Conservation (phyloP, 2,329 filamentous ascomycete species). For the Cryphonectria carpinicola region DNA sequence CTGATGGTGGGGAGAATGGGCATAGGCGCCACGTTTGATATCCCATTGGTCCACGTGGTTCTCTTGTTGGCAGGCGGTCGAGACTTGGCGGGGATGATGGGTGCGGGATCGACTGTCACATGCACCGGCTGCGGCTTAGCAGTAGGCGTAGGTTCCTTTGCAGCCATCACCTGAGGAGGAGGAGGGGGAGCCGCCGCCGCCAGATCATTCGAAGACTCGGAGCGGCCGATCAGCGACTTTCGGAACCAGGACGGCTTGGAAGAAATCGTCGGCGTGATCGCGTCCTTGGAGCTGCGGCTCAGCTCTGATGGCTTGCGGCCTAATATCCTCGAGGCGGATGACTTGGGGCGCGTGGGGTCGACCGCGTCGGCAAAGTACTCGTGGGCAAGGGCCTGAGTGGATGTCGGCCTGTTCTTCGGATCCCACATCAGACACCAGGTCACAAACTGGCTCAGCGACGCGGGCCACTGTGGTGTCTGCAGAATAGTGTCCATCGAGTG, state of each 20-base stretch:
- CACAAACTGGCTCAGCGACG: constrained; percentile 86
- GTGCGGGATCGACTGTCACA: constrained; percentile 47
- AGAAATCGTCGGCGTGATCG: constrained; percentile 60
- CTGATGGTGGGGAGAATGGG: constrained; percentile 93
- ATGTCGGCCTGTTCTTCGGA: constrained; percentile 87
- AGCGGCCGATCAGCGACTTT: constrained; percentile 85
- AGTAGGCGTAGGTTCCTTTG: constrained; percentile 49
- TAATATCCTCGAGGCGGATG: constrained; percentile 79
- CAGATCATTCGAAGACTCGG: constrained; percentile 64
- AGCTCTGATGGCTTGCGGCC: constrained; percentile 90
- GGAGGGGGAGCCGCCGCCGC: constrained; percentile 46
- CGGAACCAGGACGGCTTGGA: constrained; percentile 97
- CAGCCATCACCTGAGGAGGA: constrained; percentile 39
- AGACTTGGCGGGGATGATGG: constrained; percentile 41
- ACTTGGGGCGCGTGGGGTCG: constrained; percentile 90
- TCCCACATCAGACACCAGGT: constrained; percentile 99
- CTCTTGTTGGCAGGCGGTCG: constrained; percentile 72
- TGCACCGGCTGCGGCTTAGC: constrained; percentile 52
- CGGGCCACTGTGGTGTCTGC: constrained; percentile 87
- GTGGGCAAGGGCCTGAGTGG: constrained; percentile 89
- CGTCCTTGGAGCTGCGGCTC: constrained; percentile 68
- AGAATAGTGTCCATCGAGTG: constrained; percentile 95
- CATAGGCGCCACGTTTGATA: constrained; percentile 83
- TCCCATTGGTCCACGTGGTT: constrained; percentile 89
- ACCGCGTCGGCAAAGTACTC: constrained; percentile 94